These are phyloP conservation scores for Jackrogersella multiformis DNA, from an alignment of 495 filamentous ascomycete genomes.

Conservation along the genomic window DNA sequence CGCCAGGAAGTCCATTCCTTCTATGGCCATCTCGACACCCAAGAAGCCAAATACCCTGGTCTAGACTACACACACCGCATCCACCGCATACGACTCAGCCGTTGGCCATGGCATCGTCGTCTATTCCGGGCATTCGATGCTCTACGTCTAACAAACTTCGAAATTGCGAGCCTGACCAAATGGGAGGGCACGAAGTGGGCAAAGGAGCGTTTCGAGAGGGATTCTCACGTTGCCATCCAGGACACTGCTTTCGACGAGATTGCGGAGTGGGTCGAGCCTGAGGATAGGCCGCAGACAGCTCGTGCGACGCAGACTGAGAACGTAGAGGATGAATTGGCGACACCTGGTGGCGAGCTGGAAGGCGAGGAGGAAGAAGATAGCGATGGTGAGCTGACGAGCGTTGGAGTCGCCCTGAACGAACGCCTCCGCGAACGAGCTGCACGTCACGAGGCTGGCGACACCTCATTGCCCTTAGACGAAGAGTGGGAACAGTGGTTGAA, in stretches of 20 bases:
- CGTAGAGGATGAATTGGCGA: constrained; percentile 51
- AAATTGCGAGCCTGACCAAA: constrained; percentile 81
- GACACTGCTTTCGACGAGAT: constrained; percentile 84
- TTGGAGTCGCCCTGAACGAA: constrained; percentile 76
- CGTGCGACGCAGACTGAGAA: constrained; percentile 45
- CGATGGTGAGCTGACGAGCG: constrained; percentile 74
- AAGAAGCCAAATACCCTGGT: constrained; percentile 90
- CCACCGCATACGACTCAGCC: constrained; percentile 84
- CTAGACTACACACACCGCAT: constrained; percentile 83
- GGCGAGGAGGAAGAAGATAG: constrained; percentile 69
- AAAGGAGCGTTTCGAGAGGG: constrained; percentile 81
- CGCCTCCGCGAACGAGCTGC: constrained; percentile 75
- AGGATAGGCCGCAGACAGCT: constrained; percentile 52
- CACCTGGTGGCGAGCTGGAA: constrained; percentile 60
- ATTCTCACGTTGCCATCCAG: constrained; percentile 73
- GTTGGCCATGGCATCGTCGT: constrained; percentile 81
- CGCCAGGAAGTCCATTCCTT: constrained; percentile 84
- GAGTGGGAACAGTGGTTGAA: constrained; percentile 90
- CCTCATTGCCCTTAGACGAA: constrained; percentile 72
- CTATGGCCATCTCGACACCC: constrained; percentile 84
- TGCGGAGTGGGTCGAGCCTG: constrained; percentile 60
- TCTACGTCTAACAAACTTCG: constrained; percentile 75
- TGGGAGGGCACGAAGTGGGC: constrained; percentile 97
- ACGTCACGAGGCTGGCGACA: constrained; percentile 67
- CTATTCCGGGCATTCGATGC: constrained; percentile 85